phyloP scores from a whole-genome alignment of 2,329 filamentous ascomycete genomes.

The Fusarium sp. region DNA sequence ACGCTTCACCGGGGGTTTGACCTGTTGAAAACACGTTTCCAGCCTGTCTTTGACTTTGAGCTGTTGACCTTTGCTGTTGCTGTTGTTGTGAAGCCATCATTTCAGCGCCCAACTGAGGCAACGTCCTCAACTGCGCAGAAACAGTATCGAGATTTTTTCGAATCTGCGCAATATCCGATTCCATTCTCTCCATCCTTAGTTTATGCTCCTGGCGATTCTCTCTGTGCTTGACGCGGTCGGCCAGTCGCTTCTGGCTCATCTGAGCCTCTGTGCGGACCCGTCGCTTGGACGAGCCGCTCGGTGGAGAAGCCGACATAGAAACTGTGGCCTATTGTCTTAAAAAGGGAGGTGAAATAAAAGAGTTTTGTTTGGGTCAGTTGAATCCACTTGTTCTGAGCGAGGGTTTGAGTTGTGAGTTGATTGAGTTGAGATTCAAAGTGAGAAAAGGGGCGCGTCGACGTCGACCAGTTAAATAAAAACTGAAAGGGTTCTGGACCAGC shows the following conservation, averaged over 20 bases:
- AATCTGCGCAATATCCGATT: conserved; percentile 42
- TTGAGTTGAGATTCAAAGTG: background rate
- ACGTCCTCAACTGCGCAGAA: conserved; percentile 30
- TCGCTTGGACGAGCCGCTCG: conserved; percentile 30
- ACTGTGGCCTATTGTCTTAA: background rate
- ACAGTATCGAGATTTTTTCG: conserved; percentile 38
- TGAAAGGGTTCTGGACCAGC: background rate
- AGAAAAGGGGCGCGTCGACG: conserved; percentile 23
- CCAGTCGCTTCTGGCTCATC: conserved; percentile 44
- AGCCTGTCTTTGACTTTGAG: conserved; percentile 5
- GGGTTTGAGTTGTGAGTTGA: conserved; percentile 6
- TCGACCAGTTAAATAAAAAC: conserved; percentile 38
- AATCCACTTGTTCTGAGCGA: conserved; percentile 16
- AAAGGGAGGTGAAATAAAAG: conserved; percentile 5
- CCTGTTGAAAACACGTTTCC: conserved; percentile 4
- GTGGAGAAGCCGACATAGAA: conserved; percentile 31
- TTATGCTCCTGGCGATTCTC: conserved; percentile 46
- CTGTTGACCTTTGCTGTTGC: background rate
- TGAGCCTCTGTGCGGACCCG: conserved; percentile 44
- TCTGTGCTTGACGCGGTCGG: conserved; percentile 44
- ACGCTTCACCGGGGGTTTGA: conserved; percentile 12
- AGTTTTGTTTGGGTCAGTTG: background rate
- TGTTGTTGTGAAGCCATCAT: conserved; percentile 28
- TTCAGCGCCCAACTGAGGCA: conserved; percentile 21
- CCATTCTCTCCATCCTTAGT: conserved; percentile 43